These are phyloP conservation scores for Debaryomycetaceae sp. DNA, from an alignment of 1,139 yeast genomes.

Conservation along the genomic window DNA sequence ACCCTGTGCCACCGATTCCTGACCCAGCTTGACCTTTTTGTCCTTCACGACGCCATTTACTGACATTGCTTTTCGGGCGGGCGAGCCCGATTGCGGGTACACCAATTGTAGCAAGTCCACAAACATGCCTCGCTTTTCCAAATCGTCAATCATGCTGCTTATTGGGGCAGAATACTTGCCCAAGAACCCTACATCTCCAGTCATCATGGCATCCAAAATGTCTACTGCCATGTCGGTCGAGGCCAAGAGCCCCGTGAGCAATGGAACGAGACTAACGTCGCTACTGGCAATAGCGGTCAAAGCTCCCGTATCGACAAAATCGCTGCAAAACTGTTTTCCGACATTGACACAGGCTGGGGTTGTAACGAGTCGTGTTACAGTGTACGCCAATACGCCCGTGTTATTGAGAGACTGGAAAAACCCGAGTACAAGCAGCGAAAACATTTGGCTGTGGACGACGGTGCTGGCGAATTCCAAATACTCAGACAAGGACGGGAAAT, in stretches of 20 bases:
- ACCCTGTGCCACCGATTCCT: too few species aligned
- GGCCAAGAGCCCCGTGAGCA: constrained; percentile 15
- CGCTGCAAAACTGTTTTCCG: constrained; percentile 20
- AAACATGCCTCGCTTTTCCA: constrained; percentile 31
- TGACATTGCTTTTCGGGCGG: constrained; percentile 3
- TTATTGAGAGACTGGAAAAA: constrained; percentile 27
- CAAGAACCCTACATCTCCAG: constrained; percentile 10
- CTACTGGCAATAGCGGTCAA: constrained; percentile 11
- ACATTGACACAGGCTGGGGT: constrained; percentile 26
- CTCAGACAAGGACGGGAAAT: neutral
- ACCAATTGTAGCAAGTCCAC: constrained; percentile 26
- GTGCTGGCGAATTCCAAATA: constrained; percentile 11
- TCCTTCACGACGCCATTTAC: too few species aligned
- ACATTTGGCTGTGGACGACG: constrained; percentile 1
- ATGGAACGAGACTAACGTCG: constrained; percentile 16
- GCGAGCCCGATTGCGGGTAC: constrained; percentile 18
- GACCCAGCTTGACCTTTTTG: too few species aligned
- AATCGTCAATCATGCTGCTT: constrained; percentile 18
- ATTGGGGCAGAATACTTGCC: constrained; percentile 25
- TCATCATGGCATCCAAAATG: constrained; percentile 15
- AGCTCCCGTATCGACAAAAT: constrained; percentile 17
- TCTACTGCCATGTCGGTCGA: constrained; percentile 16
- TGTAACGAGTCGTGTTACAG: constrained; percentile 25
- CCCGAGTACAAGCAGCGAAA: constrained; percentile 1
- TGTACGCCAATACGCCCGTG: constrained; percentile 31